Evolutionary conservation across 2,329 filamentous ascomycete genomes (phyloP), one percentile per base, ranked within the genome.

Genomic region (Blastomyces percursus): DNA sequence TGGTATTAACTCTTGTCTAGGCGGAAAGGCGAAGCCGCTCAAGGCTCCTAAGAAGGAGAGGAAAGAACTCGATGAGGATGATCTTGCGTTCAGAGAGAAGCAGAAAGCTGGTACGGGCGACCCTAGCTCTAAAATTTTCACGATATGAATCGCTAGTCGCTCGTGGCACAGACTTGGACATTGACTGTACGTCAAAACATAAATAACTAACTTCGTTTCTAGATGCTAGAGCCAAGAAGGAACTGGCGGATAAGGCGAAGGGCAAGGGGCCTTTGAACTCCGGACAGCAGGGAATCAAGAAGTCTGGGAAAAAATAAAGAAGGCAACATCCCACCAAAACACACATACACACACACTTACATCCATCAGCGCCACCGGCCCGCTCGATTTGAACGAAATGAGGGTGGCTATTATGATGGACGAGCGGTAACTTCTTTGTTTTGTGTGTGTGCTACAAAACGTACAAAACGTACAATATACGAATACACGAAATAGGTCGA

Each of bases 221-320:
- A 89, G 90, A 92, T 70, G 88, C 90, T 73, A 91, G 92, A 82
- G 89, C 88, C 55, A 88, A 86, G 77, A 93, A 95, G 80, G 90
- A 91, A 11, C 74, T 95, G 78, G 86, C 87, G n/a, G 82, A 86
- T 65, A 89, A 90, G 80, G 87, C 89, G 55, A 87, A 88, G 71
- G 89, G 89, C 76, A 96, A 95, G 80, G 93, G 93, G 2, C 92
- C 93, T 46, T 75, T 96, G 74, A 92, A 91, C 79, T 88, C 86
- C 40, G 91, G 91, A 42, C 77, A 82, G 58, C 90, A 95, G 79
- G 91, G 91, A 66, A 96, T 97, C 81, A 96, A 96, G 87, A 96
- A 96, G 85, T 94, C 89, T 66, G 92, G 91, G 77, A 96, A 96
- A 89, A 96, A 96, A 87, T 96, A 83, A 79, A 83, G 79, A 70